Evolutionary conservation across 495 filamentous ascomycete species (phyloP).

Genomic region (Neurospora sp.): DNA sequence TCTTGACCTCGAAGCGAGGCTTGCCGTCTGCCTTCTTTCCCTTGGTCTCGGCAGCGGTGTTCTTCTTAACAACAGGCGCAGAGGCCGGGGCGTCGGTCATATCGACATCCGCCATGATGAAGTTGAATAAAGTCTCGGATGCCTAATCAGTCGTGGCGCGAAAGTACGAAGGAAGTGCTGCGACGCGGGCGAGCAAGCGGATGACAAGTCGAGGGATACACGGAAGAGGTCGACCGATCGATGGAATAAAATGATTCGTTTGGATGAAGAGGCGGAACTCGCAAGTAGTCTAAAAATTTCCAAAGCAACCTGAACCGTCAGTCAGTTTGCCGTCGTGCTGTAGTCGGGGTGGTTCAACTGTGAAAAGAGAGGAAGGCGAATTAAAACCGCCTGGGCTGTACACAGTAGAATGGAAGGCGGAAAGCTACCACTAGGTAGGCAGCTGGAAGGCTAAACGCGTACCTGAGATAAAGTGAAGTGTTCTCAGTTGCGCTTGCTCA

Average conservation of each 20-base stretch:
- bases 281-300: background rate
- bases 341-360: background rate
- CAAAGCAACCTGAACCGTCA: background rate
- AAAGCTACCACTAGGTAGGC: background rate
- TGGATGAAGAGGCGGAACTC: background rate
- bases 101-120: constrained; percentile 87
- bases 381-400: background rate
- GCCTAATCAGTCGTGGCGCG: background rate
- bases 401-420: background rate
- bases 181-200: background rate
- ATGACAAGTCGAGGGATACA: background rate
- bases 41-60: constrained; percentile 35
- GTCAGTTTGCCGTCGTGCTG: background rate
- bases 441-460: background rate
- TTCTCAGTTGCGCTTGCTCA: background rate
- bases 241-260: background rate
- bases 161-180: background rate
- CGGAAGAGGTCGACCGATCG: background rate
- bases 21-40: constrained; percentile 56
- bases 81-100: constrained; percentile 80
- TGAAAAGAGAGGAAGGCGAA: background rate
- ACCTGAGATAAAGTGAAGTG: background rate
- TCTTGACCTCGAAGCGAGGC: constrained; percentile 97
- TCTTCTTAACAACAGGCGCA: constrained; percentile 47
- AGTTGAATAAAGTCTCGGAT: background rate